Conservation (phyloP, 495 filamentous ascomycete species). For the Cercophora scortea region DNA sequence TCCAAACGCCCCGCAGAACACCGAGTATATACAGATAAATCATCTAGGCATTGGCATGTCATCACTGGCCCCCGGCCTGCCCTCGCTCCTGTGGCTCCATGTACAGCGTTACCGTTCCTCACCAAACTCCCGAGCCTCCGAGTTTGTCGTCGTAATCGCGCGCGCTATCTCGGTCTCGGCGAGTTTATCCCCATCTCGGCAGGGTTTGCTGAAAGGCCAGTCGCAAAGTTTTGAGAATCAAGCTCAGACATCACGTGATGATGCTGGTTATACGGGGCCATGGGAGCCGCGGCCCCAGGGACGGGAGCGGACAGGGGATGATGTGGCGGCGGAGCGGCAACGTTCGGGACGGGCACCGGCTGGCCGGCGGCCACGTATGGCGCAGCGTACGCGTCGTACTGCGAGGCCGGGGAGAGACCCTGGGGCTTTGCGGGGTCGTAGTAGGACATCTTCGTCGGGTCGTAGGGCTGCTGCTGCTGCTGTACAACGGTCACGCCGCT, state of each 20-base stretch:
- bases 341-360: background rate
- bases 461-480: background rate
- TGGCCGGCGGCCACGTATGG: too few relatives aligned
- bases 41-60: too few relatives aligned
- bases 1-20: too few relatives aligned
- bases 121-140: too few relatives aligned
- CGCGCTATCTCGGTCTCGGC: background rate
- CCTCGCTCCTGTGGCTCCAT: too few relatives aligned
- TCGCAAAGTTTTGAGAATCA: background rate
- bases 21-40: too few relatives aligned
- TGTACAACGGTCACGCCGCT: too few relatives aligned
- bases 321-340: background rate
- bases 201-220: conserved; percentile 2
- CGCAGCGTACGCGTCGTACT: background rate
- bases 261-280: background rate
- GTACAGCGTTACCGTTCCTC: too few relatives aligned
- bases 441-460: conserved; percentile 6
- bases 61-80: too few relatives aligned
- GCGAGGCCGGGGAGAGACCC: background rate
- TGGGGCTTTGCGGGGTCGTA: conserved; percentile 10
- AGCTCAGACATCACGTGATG: conserved; percentile 6
- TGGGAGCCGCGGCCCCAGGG: background rate
- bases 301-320: background rate
- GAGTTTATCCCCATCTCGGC: conserved; percentile 9
- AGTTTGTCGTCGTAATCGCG: too few relatives aligned